A percentile compares a stretch with the other conserved stretches of the same genome.
These are phyloP conservation scores for Vanderwaltozyma yarrowii DNA, from an alignment of 805 yeast species.

Conservation along the genomic window DNA sequence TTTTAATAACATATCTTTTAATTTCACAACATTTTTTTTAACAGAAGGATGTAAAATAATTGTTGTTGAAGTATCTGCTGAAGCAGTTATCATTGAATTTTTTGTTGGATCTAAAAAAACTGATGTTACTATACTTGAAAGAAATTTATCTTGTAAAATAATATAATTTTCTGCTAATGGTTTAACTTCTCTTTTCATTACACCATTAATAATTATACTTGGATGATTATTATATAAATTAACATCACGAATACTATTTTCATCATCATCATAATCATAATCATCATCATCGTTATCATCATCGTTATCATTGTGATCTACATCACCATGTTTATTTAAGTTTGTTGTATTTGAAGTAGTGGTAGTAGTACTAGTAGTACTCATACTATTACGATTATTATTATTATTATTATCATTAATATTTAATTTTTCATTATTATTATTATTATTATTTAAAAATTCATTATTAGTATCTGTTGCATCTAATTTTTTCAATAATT, in stretches of 20 bases:
- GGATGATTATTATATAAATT: conserved; percentile 23
- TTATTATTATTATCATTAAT: neutral
- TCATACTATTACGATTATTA: neutral
- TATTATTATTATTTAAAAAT: neutral
- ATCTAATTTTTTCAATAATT: conserved; percentile 6
- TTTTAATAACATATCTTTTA: conserved; percentile 17
- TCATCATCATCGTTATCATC: no score
- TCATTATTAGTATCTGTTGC: no score
- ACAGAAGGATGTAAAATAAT: conserved; percentile 3
- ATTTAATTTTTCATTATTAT: neutral
- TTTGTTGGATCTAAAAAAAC: conserved; percentile 21
- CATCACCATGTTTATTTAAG: neutral
- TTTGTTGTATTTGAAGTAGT: neutral
- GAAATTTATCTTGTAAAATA: conserved; percentile 22
- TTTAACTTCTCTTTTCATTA: conserved; percentile 26
- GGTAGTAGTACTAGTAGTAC: neutral
- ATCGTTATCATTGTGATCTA: no score
- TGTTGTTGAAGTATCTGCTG: conserved; percentile 18
- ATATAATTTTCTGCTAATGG: conserved; percentile 26
- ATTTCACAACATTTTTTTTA: conserved; percentile 5
- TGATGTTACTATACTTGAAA: conserved; percentile 22
- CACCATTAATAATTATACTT: conserved; percentile 22
- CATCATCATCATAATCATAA: neutral
- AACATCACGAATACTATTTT: neutral
- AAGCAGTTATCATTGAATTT: conserved; percentile 23